Base-by-base conservation (phyloP, 2,329 filamentous ascomycete species). In the Pseudocercospora vitis region DNA sequence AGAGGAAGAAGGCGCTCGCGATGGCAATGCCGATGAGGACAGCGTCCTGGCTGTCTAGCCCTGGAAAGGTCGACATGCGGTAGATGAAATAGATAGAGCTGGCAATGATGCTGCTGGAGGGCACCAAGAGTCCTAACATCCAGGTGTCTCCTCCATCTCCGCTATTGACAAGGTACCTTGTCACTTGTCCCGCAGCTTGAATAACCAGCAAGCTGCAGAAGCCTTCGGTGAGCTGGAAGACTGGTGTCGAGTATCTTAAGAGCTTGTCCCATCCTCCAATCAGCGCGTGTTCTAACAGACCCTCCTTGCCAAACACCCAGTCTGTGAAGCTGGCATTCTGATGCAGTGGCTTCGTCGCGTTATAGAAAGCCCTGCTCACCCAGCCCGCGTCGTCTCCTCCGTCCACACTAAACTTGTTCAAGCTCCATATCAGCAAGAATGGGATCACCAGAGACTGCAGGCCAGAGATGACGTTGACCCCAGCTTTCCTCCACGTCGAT, bases 171-270 rank as follows among this genome's bases (percentile, higher is more conserved):
- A 97, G 81, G 86, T 91, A 97, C 71, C 89, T 83, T 16, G 94
- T 95, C 61, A 97, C 91, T 71, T 96, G 92, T 0, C 94, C 94
- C 11, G 89, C 87, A 14, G 91, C 90, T 73, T 99, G 94, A 53
- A 99, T 97, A 60, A 97, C 91, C 52, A 97, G 76, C 64, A 99
- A 76, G 68, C 90, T 97, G 78, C 94, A 97, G 75, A 99, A 99
- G 5, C 94, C 94, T 73, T 99, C 94, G 48, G 88, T 83, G 7
- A 99, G 78, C 74, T 99, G 94, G 76, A 97, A 99, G 48, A 95
- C 81, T 0, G 94, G 94, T 3, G 89, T 95, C 28, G 91, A 95
- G 77, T 95, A 97, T 68, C 86, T 82, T 72, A 99, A 74, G 46
- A 89, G 76, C 69, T 86, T 91, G 70, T 96, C 91, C 94, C 94